Evolutionary conservation across 129 eudicot genomes (phyloP), one percentile per base, ranked within the genome.

Genomic region (Heracleum sosnowskyi): DNA sequence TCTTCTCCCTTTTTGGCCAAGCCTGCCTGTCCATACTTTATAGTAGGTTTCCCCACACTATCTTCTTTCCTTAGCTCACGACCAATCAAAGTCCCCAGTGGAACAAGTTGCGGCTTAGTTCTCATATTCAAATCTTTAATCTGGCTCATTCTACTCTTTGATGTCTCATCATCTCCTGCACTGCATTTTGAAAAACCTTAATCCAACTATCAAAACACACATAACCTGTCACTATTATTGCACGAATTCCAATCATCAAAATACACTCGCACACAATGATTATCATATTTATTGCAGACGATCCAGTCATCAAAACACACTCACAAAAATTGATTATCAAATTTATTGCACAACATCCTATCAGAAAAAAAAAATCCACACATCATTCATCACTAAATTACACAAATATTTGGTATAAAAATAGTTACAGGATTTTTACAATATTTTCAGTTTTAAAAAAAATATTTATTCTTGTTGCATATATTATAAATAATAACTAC

Each of bases 1-100:
- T 89, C 93, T 82, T 89, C 93, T 81, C 93, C 93, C 82, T 89
- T 89, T 85, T 85, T 89, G 0, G 93, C 93, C 66, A 89, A 78
- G 77, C 83, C 93, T 33, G 93, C 93, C 75, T 89, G 93, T 28
- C 93, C 93, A 53, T 87, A 85, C 79, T 81, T 86, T 55, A 86
- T 68, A 2, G 82, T 77, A 57, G 91, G 93, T 60, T 84, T 85
- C 79, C 87, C 93, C 76, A 85, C 82, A 76, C 83, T 87, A 74
- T 85, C 89, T 34, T 81, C 89, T 39, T 81, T 77, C 82, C 93
- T 85, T 34, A 89, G 47, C 86, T 89, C 93, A 2, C 91, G 91
- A 37, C 93, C 87, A 46, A 89, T 83, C 81, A 89, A 76, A 11
- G 87, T 83, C 83, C 89, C 93, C 4, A 89, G 87, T 0, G 93